Conservation (phyloP, 1,284 basidiomycete species). For the Leccinum huronense region DNA sequence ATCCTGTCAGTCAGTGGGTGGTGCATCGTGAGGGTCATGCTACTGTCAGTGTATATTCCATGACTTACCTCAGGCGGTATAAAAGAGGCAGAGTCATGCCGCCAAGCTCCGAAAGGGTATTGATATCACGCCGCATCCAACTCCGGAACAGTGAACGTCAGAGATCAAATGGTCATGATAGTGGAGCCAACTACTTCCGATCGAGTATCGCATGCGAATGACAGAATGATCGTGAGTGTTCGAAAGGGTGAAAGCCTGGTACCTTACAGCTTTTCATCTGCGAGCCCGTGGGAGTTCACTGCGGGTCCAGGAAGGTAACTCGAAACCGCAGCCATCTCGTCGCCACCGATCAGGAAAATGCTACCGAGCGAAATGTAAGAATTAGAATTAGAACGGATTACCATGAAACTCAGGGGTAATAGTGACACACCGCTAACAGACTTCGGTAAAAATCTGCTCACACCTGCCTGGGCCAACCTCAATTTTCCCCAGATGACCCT, state of each 20-base stretch:
- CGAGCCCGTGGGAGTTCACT: not conserved
- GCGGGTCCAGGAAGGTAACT: no score
- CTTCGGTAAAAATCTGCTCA: no score
- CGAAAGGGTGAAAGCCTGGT: not conserved
- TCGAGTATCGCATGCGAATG: not conserved
- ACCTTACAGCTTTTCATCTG: not conserved
- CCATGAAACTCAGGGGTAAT: no score
- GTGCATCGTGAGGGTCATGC: slow-evolving; percentile 13
- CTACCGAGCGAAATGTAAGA: no score
- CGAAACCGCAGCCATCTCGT: no score
- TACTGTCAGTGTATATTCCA: not conserved
- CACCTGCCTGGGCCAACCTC: no score
- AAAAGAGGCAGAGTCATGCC: slow-evolving; percentile 5
- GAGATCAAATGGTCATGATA: no score
- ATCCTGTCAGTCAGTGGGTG: slow-evolving; percentile 25
- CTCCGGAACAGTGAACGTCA: not conserved
- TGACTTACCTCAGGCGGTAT: slow-evolving; percentile 7
- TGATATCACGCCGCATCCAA: not conserved
- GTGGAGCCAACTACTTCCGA: not conserved
- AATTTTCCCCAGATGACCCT: no score
- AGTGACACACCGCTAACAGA: no score
- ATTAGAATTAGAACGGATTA: no score
- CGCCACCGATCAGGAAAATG: no score
- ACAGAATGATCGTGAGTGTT: not conserved
- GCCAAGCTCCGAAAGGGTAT: not conserved